Conservation (phyloP, 148 eudicot species). For the Rhododendron mucronatum region DNA sequence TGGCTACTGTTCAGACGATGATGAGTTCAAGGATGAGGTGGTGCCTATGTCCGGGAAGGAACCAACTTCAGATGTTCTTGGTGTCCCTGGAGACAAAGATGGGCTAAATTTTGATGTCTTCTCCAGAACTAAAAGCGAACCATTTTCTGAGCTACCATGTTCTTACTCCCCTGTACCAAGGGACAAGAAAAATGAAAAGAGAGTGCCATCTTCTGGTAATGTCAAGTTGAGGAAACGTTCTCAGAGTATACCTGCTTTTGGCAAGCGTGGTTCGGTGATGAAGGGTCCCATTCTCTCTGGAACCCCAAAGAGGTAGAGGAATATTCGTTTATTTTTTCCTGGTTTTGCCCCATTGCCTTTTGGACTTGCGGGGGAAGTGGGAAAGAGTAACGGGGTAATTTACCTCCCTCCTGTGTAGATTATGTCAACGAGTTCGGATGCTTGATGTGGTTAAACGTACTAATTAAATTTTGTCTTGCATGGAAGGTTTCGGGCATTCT, state of each 20-base stretch:
- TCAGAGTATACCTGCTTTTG: conserved; percentile 55
- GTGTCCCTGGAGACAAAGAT: conserved; percentile 30
- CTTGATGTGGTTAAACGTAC: neutral
- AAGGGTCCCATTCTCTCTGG: conserved; percentile 20
- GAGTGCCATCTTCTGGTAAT: conserved; percentile 20
- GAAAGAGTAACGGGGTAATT: neutral
- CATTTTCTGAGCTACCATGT: conserved; percentile 26
- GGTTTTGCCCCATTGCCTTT: neutral
- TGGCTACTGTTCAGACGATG: conserved; percentile 50
- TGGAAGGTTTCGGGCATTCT: neutral
- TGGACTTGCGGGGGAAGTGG: neutral
- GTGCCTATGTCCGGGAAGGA: conserved; percentile 16
- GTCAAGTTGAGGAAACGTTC: conserved; percentile 57
- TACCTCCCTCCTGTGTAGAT: neutral
- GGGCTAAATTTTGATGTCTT: conserved; percentile 37
- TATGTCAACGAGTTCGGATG: neutral
- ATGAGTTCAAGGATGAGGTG: conserved; percentile 22
- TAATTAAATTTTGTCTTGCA: neutral
- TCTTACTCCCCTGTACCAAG: conserved; percentile 20
- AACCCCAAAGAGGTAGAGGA: conserved; percentile 8
- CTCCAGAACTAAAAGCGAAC: conserved; percentile 46
- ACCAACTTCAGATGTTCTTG: conserved; percentile 16
- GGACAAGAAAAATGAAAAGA: conserved; percentile 43
- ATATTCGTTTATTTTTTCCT: neutral
- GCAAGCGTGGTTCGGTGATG: conserved; percentile 27